Evolutionary conservation across 768 basidiomycete species (phyloP), one percentile per base, ranked within the genome.

Genomic region (Rhodocollybia butyracea): DNA sequence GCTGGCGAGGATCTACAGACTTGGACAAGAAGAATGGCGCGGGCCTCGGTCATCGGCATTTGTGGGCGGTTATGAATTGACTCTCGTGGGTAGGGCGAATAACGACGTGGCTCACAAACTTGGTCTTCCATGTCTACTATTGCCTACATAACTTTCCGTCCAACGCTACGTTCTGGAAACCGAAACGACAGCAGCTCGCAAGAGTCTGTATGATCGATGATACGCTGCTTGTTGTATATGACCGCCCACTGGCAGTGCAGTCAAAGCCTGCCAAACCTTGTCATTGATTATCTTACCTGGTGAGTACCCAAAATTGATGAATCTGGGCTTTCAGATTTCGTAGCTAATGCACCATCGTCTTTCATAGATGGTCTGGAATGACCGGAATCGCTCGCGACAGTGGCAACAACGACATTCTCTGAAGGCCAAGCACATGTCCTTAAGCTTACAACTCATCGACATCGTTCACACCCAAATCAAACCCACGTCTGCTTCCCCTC

Each of bases 211-310:
- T 97, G 27, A 83, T 98, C 59, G 91, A 98, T 64, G 64, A 77
- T 31, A 82, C 86, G 3, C 84, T 83, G 13, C 77, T 80, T 43
- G 85, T 91, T 26, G 67, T 97, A 4, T 97, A 89, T 63, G 95
- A 98, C 69, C 84, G 88, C 60, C 79, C 97, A 13, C 94, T 98
- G n/a, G n/a, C n/a, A n/a, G n/a, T n/a, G n/a, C n/a, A n/a, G n/a
- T n/a, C n/a, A 56, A 56, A 94, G 89, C 65, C 96, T 96, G 2
- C 69, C 79, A 0, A 89, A 89, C 61, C 89, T 90, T 1, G 85
- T 98, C 54, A 72, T 77, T 3, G 95, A 98, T 66, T 98, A 99
- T 66, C 79, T 96, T n/a, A 98, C 96, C 31, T 82, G 86, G 89
- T 93, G 66, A 51, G 75, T 59, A 8, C 0, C 8, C 29, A 21